Base-by-base conservation (phyloP, 129 eudicot species). In the Logfia minima region DNA sequence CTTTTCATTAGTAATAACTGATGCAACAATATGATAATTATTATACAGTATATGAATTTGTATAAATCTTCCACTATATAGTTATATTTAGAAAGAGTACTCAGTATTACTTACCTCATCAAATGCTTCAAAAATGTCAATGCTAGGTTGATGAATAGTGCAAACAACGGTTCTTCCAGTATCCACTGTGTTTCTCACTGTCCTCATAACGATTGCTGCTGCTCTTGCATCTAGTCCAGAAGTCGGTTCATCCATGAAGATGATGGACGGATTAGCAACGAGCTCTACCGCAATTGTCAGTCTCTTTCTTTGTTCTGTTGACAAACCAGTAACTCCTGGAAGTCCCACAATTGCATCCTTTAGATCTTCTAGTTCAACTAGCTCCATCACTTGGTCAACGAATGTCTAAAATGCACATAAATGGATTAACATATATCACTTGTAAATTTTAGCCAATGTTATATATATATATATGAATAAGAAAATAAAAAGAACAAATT, bases 171-270 rank as follows among this genome's bases (percentile, higher is more conserved):
- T 93, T 80, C 98, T 87, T 31, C 97, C 98, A 0, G 98, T 91
- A 76, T 93, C 98, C 23, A 93, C 98, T 3, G 98, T 93, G 85
- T 93, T 93, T 79, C 98, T 87, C 52, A 93, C 98, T 2, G 98
- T 81, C 78, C 98, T 93, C 98, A 93, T 93, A n/a, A 93, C 98
- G 78, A 93, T 93, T 43, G 98, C 98, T 14, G 98, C 98, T 41
- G 98, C 97, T 70, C 98, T 84, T 43, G 98, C 98, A 82, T 93
- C 98, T 64, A 93, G 92, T 26, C 98, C 97, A 26, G 98, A 93
- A 83, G 98, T 93, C 4, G 98, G 98, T 76, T 93, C 98, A 61
- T 93, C 98, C 98, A 93, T 93, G 76, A 93, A 93, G 32, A 93
- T 93, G 72, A 93, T 93, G 4, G 98, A 93, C 18, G 98, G 98